These are phyloP conservation scores for Cyberlindnera misumaiensis DNA, from an alignment of 805 yeast genomes.

Conservation along the genomic window DNA sequence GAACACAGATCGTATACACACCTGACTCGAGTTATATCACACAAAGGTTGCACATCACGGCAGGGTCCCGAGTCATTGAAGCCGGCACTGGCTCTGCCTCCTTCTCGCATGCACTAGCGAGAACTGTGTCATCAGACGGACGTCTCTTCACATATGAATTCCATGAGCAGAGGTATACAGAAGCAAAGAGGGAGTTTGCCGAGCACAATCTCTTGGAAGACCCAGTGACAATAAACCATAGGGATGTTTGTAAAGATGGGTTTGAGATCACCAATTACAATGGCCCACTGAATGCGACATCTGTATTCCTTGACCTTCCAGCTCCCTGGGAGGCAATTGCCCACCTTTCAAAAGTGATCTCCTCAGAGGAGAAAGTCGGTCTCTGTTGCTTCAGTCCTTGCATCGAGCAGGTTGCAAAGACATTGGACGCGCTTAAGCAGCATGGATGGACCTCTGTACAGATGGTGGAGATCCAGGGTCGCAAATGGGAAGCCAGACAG, in stretches of 20 bases:
- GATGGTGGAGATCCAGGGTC: slow-evolving; percentile 85
- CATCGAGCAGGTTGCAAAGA: slow-evolving; percentile 90
- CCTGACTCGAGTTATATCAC: slow-evolving; percentile 90
- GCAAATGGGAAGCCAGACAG: slow-evolving; percentile 83
- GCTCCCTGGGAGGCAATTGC: slow-evolving; percentile 96
- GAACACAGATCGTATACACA: slow-evolving; percentile 96
- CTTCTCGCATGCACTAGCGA: slow-evolving; percentile 85
- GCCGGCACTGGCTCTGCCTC: slow-evolving; percentile 99
- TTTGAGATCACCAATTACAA: slow-evolving; percentile 46
- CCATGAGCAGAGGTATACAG: slow-evolving; percentile 75
- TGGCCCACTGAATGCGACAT: slow-evolving; percentile 49
- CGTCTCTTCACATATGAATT: slow-evolving; percentile 81
- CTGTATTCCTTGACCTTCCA: slow-evolving; percentile 86
- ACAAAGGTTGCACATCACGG: slow-evolving; percentile 67
- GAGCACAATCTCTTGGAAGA: slow-evolving; percentile 55
- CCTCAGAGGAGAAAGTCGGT: slow-evolving; percentile 46
- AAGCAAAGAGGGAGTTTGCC: slow-evolving; percentile 71
- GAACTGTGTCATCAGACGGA: slow-evolving; percentile 56
- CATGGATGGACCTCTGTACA: slow-evolving; percentile 83
- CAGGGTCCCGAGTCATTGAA: slow-evolving; percentile 79
- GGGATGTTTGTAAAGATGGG: slow-evolving; percentile 90
- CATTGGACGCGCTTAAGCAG: slow-evolving; percentile 65
- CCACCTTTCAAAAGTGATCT: slow-evolving; percentile 51
- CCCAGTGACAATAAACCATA: slow-evolving; percentile 63
- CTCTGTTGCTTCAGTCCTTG: slow-evolving; percentile 97